phyloP scores from a whole-genome alignment of 83 land plant genomes.

The Diphasiastrum complanatum region DNA sequence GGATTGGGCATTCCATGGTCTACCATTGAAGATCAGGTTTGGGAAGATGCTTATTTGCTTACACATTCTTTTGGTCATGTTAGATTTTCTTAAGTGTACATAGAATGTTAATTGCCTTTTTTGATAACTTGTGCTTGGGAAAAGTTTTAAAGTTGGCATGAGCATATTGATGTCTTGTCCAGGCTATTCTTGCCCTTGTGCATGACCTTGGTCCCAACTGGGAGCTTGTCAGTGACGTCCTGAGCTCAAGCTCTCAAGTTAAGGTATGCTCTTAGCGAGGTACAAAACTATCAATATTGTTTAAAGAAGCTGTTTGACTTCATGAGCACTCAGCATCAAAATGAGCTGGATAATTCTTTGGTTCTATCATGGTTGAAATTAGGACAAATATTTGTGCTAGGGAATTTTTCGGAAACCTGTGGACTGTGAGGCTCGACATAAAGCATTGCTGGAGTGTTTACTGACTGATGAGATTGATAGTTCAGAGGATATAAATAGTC shows the following conservation, averaged over 20 bases:
- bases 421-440: slow-evolving; percentile 35
- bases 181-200: slow-evolving; percentile 96
- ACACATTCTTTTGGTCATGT: not conserved
- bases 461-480: slow-evolving; percentile 22
- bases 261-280: slow-evolving; percentile 50
- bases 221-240: slow-evolving; percentile 92
- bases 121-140: not conserved
- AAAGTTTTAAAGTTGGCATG: not conserved
- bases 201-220: slow-evolving; percentile 96
- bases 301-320: not conserved
- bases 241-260: slow-evolving; percentile 75
- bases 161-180: slow-evolving; percentile 1
- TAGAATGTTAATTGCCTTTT: not conserved
- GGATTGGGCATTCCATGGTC: slow-evolving; percentile 89
- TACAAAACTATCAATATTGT: no score
- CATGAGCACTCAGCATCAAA: not conserved
- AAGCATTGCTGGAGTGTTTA: slow-evolving; percentile 18
- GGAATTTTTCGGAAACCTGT: slow-evolving; percentile 38
- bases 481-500: slow-evolving; percentile 25
- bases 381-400: slow-evolving; percentile 1
- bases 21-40: slow-evolving; percentile 83
- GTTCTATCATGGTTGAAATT: no score
- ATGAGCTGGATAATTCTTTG: not conserved
- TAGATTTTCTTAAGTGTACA: not conserved
- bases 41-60: slow-evolving; percentile 1